Conservation (phyloP, 2,329 filamentous ascomycete species). For the Cladophialophora psammophila region DNA sequence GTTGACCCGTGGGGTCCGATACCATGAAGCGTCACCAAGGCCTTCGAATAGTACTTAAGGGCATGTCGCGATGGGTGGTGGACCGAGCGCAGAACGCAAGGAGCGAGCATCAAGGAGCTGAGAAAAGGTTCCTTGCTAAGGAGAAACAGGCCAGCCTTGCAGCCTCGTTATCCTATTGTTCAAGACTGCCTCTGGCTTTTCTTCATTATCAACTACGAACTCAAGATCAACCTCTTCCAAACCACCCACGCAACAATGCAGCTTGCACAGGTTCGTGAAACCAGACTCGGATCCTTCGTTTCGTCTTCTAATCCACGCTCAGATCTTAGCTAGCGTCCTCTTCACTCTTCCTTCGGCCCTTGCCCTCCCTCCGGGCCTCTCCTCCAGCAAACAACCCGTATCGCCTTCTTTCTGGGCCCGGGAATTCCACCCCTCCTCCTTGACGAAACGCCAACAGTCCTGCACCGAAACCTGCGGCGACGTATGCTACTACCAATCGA, state of each 20-base stretch:
- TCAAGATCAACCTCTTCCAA: background rate
- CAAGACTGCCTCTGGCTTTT: background rate
- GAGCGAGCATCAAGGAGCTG: background rate
- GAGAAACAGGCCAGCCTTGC: background rate
- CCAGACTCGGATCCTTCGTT: background rate
- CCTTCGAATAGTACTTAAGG: constrained; percentile 3
- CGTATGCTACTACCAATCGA: constrained; percentile 57
- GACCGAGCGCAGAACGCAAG: background rate
- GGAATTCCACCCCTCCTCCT: constrained; percentile 39
- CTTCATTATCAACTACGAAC: background rate
- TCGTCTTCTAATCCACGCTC: background rate
- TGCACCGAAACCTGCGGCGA: constrained; percentile 63
- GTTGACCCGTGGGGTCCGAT: background rate
- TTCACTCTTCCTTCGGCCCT: constrained; percentile 21
- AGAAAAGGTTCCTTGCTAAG: background rate
- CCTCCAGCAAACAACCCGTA: constrained; percentile 16
- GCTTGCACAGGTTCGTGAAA: constrained; percentile 16
- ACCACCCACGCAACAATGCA: constrained; percentile 4
- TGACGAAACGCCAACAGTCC: constrained; percentile 46
- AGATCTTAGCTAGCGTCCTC: constrained; percentile 23
- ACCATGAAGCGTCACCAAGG: background rate
- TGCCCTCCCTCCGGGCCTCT: constrained; percentile 13
- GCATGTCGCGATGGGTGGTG: background rate
- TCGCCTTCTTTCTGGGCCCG: constrained; percentile 31
- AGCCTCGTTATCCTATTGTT: background rate